phyloP scores from a whole-genome alignment of 2,329 filamentous ascomycete genomes.

The Monilinia laxa region DNA sequence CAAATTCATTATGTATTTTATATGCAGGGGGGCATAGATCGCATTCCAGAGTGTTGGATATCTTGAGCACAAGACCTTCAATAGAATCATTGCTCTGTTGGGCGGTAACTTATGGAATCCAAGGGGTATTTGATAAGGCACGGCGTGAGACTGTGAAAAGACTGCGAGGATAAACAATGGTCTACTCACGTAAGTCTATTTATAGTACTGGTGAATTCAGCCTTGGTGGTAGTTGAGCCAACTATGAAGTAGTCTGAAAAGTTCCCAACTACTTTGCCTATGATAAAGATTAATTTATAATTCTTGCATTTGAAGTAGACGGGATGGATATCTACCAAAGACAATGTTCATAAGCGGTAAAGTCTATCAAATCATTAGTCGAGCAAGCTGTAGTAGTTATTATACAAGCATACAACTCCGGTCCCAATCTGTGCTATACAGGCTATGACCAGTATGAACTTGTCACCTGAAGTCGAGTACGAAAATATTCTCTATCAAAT shows the following conservation, averaged over 20 bases:
- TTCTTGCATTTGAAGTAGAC: background rate
- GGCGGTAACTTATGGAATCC: background rate
- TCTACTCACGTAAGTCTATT: constrained; percentile 48
- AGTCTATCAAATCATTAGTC: constrained; percentile 42
- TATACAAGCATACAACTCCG: constrained; percentile 31
- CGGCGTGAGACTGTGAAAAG: too few relatives aligned
- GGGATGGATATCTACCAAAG: constrained; percentile 47
- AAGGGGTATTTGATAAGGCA: background rate
- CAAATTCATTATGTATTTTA: background rate
- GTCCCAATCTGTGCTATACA: constrained; percentile 32
- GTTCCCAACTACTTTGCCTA: constrained; percentile 38
- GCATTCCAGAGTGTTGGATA: background rate
- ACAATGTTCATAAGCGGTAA: constrained; percentile 60
- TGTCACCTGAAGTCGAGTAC: constrained; percentile 34
- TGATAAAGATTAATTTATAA: background rate
- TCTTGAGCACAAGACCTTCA: background rate
- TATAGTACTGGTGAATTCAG: constrained; percentile 45
- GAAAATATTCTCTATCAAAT: constrained; percentile 35
- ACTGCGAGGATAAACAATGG: background rate
- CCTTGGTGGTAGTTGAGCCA: constrained; percentile 40
- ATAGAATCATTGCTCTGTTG: background rate
- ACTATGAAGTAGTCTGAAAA: constrained; percentile 39
- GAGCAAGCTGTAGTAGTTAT: background rate
- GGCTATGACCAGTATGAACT: constrained; percentile 30
- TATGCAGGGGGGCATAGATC: background rate